phyloP scores from a whole-genome alignment of 306 rosid genomes.

The Cicer judaicum region DNA sequence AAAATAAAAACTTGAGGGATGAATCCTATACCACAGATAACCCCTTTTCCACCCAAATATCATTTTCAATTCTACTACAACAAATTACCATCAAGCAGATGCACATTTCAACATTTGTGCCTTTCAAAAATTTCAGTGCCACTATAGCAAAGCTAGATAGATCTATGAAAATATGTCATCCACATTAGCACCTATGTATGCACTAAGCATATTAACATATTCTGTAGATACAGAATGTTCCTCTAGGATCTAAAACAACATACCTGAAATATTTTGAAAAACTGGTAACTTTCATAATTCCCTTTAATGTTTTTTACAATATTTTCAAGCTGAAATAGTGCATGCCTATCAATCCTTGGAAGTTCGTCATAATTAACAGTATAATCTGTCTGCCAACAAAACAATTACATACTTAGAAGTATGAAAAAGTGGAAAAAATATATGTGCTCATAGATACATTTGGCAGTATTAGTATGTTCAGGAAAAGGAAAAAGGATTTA shows the following conservation, averaged over 20 bases:
- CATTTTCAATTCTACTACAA: slow-evolving; percentile 7
- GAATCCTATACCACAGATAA: slow-evolving; percentile 3
- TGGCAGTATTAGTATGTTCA: slow-evolving; percentile 35
- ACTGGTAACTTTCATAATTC: slow-evolving; percentile 87
- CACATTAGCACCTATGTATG: slow-evolving; percentile 17
- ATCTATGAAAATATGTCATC: background rate
- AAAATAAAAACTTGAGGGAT: slow-evolving; percentile 21
- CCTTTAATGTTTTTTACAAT: slow-evolving; percentile 72
- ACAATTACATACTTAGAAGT: slow-evolving; percentile 24
- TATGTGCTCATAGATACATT: slow-evolving; percentile 28
- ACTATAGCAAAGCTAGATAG: slow-evolving; percentile 9
- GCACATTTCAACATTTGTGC: background rate
- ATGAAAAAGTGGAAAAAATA: slow-evolving; percentile 29
- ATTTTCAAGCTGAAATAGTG: slow-evolving; percentile 91
- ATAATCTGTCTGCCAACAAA: slow-evolving; percentile 66
- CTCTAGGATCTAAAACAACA: slow-evolving; percentile 29
- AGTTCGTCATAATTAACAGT: slow-evolving; percentile 74
- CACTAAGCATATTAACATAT: slow-evolving; percentile 15
- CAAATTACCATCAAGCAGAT: slow-evolving; percentile 34
- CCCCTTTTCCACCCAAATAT: slow-evolving; percentile 23
- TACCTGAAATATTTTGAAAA: slow-evolving; percentile 98
- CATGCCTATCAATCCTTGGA: slow-evolving; percentile 90
- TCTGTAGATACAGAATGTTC: slow-evolving; percentile 22
- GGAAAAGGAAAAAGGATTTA: slow-evolving; percentile 21
- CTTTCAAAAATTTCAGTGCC: background rate